These are phyloP conservation scores for Wickerhamiella brachini DNA, from an alignment of 805 yeast species.

Conservation along the genomic window DNA sequence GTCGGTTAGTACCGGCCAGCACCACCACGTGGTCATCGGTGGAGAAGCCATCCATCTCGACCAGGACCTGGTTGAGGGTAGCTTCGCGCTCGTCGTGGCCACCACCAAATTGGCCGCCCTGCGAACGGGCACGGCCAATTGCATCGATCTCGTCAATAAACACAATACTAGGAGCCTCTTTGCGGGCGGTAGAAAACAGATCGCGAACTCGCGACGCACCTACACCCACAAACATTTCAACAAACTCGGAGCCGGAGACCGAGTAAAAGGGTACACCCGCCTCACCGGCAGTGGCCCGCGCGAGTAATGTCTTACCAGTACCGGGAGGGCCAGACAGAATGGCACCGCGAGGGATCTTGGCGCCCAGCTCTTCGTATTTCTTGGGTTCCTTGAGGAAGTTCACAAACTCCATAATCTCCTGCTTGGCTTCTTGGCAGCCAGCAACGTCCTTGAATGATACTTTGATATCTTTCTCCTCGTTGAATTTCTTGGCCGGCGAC, in stretches of 20 bases:
- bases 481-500: conserved; percentile 80
- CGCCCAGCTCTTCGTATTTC: conserved; percentile 86
- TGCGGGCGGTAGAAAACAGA: conserved; percentile 80
- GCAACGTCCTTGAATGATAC: conserved; percentile 90
- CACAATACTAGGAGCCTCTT: conserved; percentile 88
- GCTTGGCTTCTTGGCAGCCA: conserved; percentile 93
- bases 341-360: conserved; percentile 97
- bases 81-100: conserved; percentile 96
- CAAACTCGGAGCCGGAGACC: conserved; percentile 94
- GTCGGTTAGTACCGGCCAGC: conserved; percentile 92
- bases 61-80: conserved; percentile 86
- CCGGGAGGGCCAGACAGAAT: conserved; percentile 97
- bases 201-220: conserved; percentile 98
- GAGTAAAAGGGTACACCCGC: conserved; percentile 95
- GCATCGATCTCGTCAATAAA: conserved; percentile 99
- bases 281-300: conserved; percentile 98
- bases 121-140: conserved; percentile 84
- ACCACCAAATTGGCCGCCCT: conserved; percentile 36
- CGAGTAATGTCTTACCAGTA: conserved; percentile 93
- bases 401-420: conserved; percentile 96
- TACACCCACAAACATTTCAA: conserved; percentile 98
- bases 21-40: conserved; percentile 89
- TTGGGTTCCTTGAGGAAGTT: conserved; percentile 79
- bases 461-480: conserved; percentile 81
- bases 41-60: conserved; percentile 97